Percentiles rank a stretch among this genome's conserved stretches.
These are phyloP conservation scores for Chrysoporthe cubensis DNA, from an alignment of 2,329 filamentous ascomycete species.

Conservation along the genomic window DNA sequence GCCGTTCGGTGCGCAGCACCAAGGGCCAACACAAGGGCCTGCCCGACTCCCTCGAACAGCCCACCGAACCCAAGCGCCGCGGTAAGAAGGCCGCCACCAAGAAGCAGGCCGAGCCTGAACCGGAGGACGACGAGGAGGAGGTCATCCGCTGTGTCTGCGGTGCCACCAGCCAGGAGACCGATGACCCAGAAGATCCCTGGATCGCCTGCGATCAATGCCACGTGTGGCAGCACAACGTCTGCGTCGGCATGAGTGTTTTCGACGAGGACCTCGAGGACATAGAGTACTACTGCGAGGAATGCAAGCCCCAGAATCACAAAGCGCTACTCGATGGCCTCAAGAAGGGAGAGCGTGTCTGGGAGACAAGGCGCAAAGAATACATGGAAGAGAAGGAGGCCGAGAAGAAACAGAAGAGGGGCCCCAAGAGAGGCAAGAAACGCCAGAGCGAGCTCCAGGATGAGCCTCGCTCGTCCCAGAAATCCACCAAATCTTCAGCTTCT, in stretches of 20 bases:
- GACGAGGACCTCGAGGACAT: conserved; percentile 77
- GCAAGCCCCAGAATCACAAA: conserved; percentile 81
- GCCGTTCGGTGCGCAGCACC: conserved; percentile 92
- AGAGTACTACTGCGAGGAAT: conserved; percentile 87
- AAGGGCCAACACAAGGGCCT: conserved; percentile 96
- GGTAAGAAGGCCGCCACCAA: conserved; percentile 50
- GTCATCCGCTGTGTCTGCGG: conserved; percentile 94
- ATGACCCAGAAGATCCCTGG: conserved; percentile 81
- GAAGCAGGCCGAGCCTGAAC: conserved; percentile 61
- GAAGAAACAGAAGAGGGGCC: conserved; percentile 59
- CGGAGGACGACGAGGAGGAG: conserved; percentile 62
- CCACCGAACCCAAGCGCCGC: conserved; percentile 58
- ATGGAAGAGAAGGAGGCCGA: conserved; percentile 67
- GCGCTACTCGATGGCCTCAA: conserved; percentile 78
- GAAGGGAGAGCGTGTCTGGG: conserved; percentile 86
- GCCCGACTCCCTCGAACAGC: conserved; percentile 69
- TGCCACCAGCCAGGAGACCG: conserved; percentile 81
- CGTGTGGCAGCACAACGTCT: conserved; percentile 97
- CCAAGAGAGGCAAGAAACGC: conserved; percentile 66
- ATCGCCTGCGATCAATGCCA: conserved; percentile 92
- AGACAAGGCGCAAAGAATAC: conserved; percentile 65
- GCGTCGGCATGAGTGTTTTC: conserved; percentile 82
- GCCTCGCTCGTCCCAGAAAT: conserved; percentile 42
- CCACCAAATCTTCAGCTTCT: conserved; percentile 41
- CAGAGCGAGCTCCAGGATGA: conserved; percentile 62